Percentiles rank a stretch among this genome's conserved stretches.
Evolutionary conservation across 2,329 filamentous ascomycete species (phyloP).

Genomic region (Colletotrichum melonis): DNA sequence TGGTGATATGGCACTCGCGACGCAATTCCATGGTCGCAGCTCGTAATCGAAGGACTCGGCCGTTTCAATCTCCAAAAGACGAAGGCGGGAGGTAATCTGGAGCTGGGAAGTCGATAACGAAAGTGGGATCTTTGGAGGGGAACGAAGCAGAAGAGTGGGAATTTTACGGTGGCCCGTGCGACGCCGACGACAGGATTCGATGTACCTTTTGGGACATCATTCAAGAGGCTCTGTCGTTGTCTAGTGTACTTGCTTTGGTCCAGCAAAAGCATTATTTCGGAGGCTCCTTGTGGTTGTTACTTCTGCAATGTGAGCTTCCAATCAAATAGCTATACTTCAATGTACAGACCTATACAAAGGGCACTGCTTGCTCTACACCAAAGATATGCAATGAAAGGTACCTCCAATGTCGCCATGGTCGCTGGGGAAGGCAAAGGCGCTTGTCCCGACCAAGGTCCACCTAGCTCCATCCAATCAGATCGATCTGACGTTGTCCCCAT

Average conservation of each 20-base stretch:
- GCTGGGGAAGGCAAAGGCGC: slow-evolving; percentile 31
- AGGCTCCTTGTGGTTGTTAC: no score
- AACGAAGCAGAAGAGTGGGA: slow-evolving; percentile 11
- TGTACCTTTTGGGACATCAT: background rate
- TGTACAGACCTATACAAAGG: background rate
- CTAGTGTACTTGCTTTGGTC: background rate
- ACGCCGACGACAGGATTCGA: background rate
- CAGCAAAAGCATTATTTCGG: no score
- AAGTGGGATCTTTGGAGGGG: slow-evolving; percentile 18
- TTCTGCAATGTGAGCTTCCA: background rate
- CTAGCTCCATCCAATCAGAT: slow-evolving; percentile 32
- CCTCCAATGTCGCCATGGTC: slow-evolving; percentile 30
- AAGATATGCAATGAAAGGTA: no score
- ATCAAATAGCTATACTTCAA: background rate
- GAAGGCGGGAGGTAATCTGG: slow-evolving; percentile 9
- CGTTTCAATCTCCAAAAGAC: background rate
- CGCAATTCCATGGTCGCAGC: background rate
- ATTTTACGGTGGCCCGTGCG: slow-evolving; percentile 20
- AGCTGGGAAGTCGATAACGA: slow-evolving; percentile 28
- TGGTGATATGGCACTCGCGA: background rate
- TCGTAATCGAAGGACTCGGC: background rate
- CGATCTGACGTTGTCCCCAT: slow-evolving; percentile 30
- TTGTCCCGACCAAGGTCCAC: slow-evolving; percentile 30
- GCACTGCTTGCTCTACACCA: background rate
- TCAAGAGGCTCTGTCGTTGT: background rate